A percentile compares a stretch with the other conserved stretches of the same genome.
Evolutionary conservation across 306 rosid species (phyloP).

Genomic region (Neltuma alba): DNA sequence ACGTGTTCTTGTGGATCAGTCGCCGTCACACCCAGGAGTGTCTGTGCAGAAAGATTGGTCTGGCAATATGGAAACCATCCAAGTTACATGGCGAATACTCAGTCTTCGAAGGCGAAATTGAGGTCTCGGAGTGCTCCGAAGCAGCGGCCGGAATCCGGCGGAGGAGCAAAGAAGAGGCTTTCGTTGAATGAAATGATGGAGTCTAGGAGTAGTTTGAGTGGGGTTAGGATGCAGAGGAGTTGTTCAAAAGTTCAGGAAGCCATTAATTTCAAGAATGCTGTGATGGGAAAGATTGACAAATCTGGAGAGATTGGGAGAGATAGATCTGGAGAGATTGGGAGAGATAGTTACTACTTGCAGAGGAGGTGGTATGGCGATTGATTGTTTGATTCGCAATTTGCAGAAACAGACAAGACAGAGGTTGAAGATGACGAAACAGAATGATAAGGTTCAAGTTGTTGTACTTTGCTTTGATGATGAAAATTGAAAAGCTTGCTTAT

Average conservation of each 20-base stretch:
- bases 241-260: slow-evolving; percentile 87
- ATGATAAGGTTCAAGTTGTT: neutral
- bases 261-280: slow-evolving; percentile 81
- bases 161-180: slow-evolving; percentile 52
- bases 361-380: slow-evolving; percentile 43
- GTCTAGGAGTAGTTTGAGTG: slow-evolving; percentile 77
- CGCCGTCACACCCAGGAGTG: slow-evolving; percentile 58
- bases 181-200: slow-evolving; percentile 75
- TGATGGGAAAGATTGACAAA: slow-evolving; percentile 75
- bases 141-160: slow-evolving; percentile 68
- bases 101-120: slow-evolving; percentile 84
- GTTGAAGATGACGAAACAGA: neutral
- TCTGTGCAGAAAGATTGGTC: slow-evolving; percentile 51
- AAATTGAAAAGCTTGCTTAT: neutral
- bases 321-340: slow-evolving; percentile 40
- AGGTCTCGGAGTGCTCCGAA: slow-evolving; percentile 92
- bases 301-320: slow-evolving; percentile 49
- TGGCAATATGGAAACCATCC: slow-evolving; percentile 58
- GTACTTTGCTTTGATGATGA: neutral
- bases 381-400: neutral
- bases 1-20: slow-evolving; percentile 55
- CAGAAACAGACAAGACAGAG: neutral
- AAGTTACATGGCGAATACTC: slow-evolving; percentile 79
- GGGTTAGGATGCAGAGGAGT: slow-evolving; percentile 75
- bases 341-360: slow-evolving; percentile 32